These are phyloP conservation scores for Solanum appendiculatum DNA, from an alignment of 257 asterid species.

Conservation along the genomic window DNA sequence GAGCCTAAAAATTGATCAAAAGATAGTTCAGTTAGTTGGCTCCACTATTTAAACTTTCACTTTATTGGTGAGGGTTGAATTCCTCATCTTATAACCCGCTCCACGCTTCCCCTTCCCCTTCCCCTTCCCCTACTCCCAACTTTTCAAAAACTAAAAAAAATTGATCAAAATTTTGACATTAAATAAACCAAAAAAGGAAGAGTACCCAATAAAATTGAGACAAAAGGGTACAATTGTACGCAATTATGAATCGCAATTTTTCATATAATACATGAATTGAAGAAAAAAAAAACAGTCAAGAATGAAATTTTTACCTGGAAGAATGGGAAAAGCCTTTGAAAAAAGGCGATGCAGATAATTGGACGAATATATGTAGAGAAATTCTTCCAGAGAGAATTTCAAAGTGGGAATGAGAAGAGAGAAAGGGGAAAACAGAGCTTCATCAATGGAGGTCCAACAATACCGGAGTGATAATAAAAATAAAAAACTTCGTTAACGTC, in stretches of 20 bases:
- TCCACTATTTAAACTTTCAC: neutral
- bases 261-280: neutral
- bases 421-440: neutral
- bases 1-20: neutral
- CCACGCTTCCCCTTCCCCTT: neutral
- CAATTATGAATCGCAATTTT: neutral
- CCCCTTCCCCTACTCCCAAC: neutral
- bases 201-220: neutral
- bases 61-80: neutral
- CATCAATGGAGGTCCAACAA: neutral
- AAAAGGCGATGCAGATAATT: neutral
- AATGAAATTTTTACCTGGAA: neutral
- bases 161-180: neutral
- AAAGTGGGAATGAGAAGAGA: neutral
- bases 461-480: neutral
- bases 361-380: neutral
- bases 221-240: neutral
- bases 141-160: neutral
- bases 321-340: neutral
- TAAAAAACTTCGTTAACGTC: neutral
- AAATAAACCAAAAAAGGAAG: neutral
- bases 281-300: neutral
- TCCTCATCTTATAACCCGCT: neutral
- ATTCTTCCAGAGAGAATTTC: neutral
- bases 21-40: neutral